These are phyloP conservation scores for Aspergillus asperescens DNA, from an alignment of 495 filamentous ascomycete genomes.

Conservation along the genomic window DNA sequence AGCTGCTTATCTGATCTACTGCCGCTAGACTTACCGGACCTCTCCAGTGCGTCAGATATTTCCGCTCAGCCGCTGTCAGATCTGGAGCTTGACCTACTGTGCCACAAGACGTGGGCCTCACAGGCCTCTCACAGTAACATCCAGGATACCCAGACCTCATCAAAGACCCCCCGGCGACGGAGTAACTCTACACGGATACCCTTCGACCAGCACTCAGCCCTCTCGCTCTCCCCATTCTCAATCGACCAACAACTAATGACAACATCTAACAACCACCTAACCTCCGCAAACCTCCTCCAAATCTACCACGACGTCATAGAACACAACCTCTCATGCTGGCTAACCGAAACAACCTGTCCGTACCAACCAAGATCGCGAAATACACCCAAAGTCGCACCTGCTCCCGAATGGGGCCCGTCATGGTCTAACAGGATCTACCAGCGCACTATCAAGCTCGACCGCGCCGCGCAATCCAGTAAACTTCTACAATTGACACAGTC, in stretches of 20 bases:
- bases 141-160: too few species aligned
- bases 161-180: too few species aligned
- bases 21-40: too few species aligned
- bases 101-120: too few species aligned
- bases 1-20: too few species aligned
- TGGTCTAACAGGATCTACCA: background rate
- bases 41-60: too few species aligned
- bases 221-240: background rate
- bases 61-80: too few species aligned
- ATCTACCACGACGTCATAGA: background rate
- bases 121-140: too few species aligned
- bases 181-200: too few species aligned
- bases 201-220: background rate
- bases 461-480: background rate
- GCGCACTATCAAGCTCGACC: background rate
- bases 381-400: too few species aligned
- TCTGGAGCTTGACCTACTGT: too few species aligned
- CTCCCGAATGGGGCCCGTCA: background rate
- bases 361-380: background rate
- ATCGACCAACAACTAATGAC: background rate
- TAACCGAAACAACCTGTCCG: background rate
- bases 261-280: background rate
- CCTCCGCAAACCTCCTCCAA: background rate
- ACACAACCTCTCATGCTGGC: background rate
- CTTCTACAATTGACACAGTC: background rate